These are phyloP conservation scores for Serendipita sp. DNA, from an alignment of 768 basidiomycete genomes.

Conservation along the genomic window DNA sequence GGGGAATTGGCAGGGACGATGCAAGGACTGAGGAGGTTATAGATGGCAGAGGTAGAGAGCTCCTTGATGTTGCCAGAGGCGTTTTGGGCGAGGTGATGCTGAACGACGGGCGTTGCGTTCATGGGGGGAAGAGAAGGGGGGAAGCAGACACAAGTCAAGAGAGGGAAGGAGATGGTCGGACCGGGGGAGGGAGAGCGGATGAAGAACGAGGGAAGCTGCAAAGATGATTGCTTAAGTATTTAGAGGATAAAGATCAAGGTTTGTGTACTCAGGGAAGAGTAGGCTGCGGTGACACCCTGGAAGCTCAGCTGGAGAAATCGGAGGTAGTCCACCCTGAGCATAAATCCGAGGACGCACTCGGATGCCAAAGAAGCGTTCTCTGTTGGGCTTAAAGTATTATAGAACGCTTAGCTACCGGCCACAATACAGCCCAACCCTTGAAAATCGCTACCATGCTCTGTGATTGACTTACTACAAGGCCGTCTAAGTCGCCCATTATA, in stretches of 20 bases:
- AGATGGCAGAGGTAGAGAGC: slow-evolving; percentile 30
- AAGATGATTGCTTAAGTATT: neutral
- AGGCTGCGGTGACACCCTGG: neutral
- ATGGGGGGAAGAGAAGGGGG: slow-evolving; percentile 19
- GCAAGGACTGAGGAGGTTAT: slow-evolving; percentile 37
- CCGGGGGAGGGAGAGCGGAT: slow-evolving; percentile 5
- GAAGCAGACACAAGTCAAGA: slow-evolving; percentile 21
- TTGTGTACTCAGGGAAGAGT: too few species aligned
- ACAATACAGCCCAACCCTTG: too few species aligned
- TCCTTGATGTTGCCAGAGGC: slow-evolving; percentile 21
- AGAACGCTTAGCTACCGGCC: too few species aligned
- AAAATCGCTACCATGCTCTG: too few species aligned
- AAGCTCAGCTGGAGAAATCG: neutral
- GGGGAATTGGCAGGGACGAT: slow-evolving; percentile 28
- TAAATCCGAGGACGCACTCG: too few species aligned
- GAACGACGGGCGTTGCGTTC: neutral
- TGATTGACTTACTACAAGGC: too few species aligned
- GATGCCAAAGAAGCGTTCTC: too few species aligned
- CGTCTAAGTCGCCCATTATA: too few species aligned
- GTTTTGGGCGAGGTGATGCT: neutral
- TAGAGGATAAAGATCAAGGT: neutral
- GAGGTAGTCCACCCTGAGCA: neutral
- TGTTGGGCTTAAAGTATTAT: too few species aligned
- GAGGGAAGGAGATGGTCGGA: slow-evolving; percentile 10
- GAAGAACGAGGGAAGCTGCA: neutral